Evolutionary conservation across 495 filamentous ascomycete genomes (phyloP), one percentile per base, ranked within the genome.

Genomic region (Aspergillus sparsus): DNA sequence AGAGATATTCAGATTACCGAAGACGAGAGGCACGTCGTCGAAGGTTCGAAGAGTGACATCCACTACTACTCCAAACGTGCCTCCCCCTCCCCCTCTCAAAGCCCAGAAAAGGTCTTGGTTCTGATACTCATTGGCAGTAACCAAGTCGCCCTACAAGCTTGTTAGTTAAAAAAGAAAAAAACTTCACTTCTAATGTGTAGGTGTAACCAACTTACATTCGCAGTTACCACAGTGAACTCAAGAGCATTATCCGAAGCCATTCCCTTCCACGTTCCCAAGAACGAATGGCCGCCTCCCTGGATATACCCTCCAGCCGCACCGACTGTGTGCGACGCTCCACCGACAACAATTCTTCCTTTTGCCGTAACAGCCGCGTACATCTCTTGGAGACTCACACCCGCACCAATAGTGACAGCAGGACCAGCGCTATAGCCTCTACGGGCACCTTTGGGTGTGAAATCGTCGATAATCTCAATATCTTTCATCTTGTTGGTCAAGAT

Each of bases 51-150:
- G 58, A 0, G 81, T 82, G 44, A 73, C 73, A 41, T 72, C 74
- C 10, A 80, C 71, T 0, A 84, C 79, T 0, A 83, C 74, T 4
- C 82, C 83, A 62, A 81, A 85, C 16, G 80, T 83, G 55, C 49
- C 70, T 34, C 70, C 71, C n/a, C 73, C 73, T 4, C 71, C 70
- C 34, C 71, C 73, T 27, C 84, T 74, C 27, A 87, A 68, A 4
- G 79, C 79, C 58, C 77, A 88, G 74, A 87, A 89, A 2, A 88
- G 76, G 53, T 88, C 84, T 0, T 75, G 50, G 60, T 87, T 81
- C 31, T 74, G 66, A 18, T 65, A 63, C 10, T 66, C 66, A 37
- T 74, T 77, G 6, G 77, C 77, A 8, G 68, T 74, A 27, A 84
- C 74, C 6, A 82, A 21, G 3, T 58, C 39, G 18, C 65, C 65